These are phyloP conservation scores for Pezizomycotina sp. DNA, from an alignment of 2,329 filamentous ascomycete genomes.

Conservation along the genomic window DNA sequence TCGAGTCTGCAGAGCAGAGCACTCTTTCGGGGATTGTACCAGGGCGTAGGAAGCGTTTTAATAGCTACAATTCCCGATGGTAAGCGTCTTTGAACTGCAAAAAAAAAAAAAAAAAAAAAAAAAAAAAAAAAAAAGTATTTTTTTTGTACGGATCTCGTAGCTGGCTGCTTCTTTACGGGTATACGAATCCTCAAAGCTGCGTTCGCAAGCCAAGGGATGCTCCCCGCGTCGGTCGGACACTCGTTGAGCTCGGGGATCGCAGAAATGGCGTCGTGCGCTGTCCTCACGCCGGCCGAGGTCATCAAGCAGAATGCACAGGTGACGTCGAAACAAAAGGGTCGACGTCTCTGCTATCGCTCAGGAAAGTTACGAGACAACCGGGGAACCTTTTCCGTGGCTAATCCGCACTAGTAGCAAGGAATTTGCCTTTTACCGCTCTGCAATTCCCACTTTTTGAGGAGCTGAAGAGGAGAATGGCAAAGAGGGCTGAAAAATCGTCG, in stretches of 20 bases:
- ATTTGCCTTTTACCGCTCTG: slow-evolving; percentile 71
- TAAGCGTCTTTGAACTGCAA: slow-evolving; percentile 28
- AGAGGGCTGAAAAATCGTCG: slow-evolving; percentile 25
- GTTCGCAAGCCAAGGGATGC: too few relatives aligned
- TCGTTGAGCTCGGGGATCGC: slow-evolving; percentile 56
- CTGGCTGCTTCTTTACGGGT: slow-evolving; percentile 80
- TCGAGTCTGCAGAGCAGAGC: slow-evolving; percentile 38
- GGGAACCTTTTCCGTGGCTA: slow-evolving; percentile 55
- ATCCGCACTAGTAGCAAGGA: slow-evolving; percentile 61
- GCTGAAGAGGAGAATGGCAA: slow-evolving; percentile 41
- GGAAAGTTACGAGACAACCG: slow-evolving; percentile 38
- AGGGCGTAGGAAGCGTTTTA: slow-evolving; percentile 71
- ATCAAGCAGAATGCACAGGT: slow-evolving; percentile 92
- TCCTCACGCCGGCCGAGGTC: slow-evolving; percentile 76
- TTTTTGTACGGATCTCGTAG: slow-evolving; percentile 32
- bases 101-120: too few relatives aligned
- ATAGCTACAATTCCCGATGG: slow-evolving; percentile 77
- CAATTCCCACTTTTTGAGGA: slow-evolving; percentile 80
- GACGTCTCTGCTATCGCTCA: slow-evolving; percentile 39
- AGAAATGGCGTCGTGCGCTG: slow-evolving; percentile 70
- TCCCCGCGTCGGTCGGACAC: slow-evolving; percentile 50
- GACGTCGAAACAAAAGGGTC: slow-evolving; percentile 40
- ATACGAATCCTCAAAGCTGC: slow-evolving; percentile 61
- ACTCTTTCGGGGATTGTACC: slow-evolving; percentile 61
- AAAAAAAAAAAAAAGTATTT: too few relatives aligned